Evolutionary conservation across 2,329 filamentous ascomycete genomes (phyloP), one percentile per base, ranked within the genome.

Genomic region (Aureobasidium sp.): DNA sequence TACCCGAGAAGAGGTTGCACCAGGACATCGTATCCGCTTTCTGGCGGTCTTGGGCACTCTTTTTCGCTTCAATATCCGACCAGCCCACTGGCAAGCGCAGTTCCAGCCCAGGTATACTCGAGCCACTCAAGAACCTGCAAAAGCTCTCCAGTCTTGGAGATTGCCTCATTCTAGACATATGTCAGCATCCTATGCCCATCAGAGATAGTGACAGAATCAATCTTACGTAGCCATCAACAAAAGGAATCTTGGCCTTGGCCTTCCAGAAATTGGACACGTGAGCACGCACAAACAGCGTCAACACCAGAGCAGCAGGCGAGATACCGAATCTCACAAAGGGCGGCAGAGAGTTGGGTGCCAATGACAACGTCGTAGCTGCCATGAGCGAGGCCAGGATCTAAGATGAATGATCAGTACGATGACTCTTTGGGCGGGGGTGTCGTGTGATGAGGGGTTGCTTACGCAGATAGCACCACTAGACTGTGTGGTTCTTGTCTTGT

Each of bases 401-500:
- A n/a, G n/a, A 62, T 58, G n/a, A 61, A 39, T 10, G 29, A 13
- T 59, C 42, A 59, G 32, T 44, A 59, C 32, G 15, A 32, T 20
- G 5, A n/a, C n/a, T 26, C n/a, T 10, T 3, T 13, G 23, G 5
- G 26, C n/a, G 10, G 29, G 32, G 3, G n/a, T 26, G 23, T 48
- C 2, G 20, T 12, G 8, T 13, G n/a, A n/a, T 55, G 6, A 9
- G 6, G 29, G 23, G 15, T 9, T 10, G 65, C 68, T 44, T 66
- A 79, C 74, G 13, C 76, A 70, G 15, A 75, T 42, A 27, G 75
- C 74, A 12, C 73, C 76, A 46, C 72, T 71, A 1, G 73, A 72
- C 63, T 79, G 77, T 0, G 78, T 81, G 0, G 71, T 74, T 57
- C 77, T 71, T 3, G 79, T 80, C 67, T 75, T 75, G 66, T 74